Conservation (phyloP, 208 protist genomes). For the Crithidia acanthocephali region DNA sequence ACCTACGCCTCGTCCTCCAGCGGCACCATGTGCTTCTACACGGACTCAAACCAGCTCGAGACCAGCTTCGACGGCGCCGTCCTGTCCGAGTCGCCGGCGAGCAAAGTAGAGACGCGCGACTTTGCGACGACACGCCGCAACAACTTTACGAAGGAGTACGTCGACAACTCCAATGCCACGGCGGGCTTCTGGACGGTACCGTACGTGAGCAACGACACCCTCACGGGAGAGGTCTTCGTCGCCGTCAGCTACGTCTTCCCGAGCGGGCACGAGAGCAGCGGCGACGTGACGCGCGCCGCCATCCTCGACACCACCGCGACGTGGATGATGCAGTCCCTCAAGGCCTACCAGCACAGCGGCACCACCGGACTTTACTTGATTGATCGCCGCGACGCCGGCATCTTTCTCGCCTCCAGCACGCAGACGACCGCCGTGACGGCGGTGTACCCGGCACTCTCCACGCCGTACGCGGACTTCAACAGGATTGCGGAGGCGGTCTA, state of each 20-base stretch:
- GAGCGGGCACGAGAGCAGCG: slow-evolving; percentile 25
- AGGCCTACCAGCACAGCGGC: slow-evolving; percentile 31
- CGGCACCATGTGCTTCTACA: slow-evolving; percentile 48
- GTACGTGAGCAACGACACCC: slow-evolving; percentile 37
- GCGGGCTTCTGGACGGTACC: slow-evolving; percentile 49
- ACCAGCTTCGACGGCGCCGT: slow-evolving; percentile 36
- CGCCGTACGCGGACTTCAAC: slow-evolving; percentile 46
- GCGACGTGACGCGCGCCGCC: slow-evolving; percentile 32
- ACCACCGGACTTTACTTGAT: slow-evolving; percentile 48
- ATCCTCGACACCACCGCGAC: slow-evolving; percentile 42
- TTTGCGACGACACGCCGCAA: slow-evolving; percentile 29
- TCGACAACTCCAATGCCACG: slow-evolving; percentile 17
- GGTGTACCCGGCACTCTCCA: slow-evolving; percentile 42
- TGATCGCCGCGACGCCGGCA: slow-evolving; percentile 43
- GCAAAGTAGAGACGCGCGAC: slow-evolving; percentile 1
- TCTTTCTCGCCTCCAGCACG: slow-evolving; percentile 45
- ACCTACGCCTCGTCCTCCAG: slow-evolving; percentile 24
- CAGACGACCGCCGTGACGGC: slow-evolving; percentile 6
- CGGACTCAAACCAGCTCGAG: slow-evolving; percentile 29
- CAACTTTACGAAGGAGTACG: slow-evolving; percentile 30
- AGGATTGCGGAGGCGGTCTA: slow-evolving; percentile 35
- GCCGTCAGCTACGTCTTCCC: slow-evolving; percentile 51
- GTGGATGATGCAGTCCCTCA: slow-evolving; percentile 37
- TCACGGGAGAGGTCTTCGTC: slow-evolving; percentile 15
- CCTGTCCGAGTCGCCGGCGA: slow-evolving; percentile 10